Evolutionary conservation across 331 rosid species (phyloP).

Genomic region (Acacia pycnantha): DNA sequence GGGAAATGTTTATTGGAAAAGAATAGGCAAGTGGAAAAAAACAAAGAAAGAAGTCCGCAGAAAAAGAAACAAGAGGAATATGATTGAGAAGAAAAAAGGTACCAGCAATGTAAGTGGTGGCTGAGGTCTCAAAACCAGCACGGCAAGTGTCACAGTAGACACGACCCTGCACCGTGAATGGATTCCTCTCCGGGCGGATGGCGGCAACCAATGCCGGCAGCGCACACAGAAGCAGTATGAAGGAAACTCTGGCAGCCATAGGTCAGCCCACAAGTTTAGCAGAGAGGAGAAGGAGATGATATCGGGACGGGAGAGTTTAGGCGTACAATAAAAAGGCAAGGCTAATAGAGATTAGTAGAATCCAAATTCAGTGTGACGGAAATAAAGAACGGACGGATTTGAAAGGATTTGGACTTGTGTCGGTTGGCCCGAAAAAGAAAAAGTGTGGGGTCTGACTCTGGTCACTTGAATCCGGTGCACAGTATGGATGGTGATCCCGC

Average conservation of each 20-base stretch:
- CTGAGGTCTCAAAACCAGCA: constrained; percentile 84
- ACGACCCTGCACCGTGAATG: constrained; percentile 56
- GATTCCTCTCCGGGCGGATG: constrained; percentile 58
- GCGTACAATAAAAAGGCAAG: constrained; percentile 18
- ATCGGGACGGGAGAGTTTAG: neutral
- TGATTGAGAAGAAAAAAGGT: neutral
- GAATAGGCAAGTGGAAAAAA: neutral
- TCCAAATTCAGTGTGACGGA: neutral
- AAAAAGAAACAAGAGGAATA: neutral
- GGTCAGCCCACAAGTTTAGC: neutral
- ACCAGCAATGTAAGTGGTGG: constrained; percentile 73
- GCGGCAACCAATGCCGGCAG: constrained; percentile 71
- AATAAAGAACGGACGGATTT: neutral
- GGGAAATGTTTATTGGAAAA: neutral
- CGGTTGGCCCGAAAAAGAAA: neutral
- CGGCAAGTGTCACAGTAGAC: constrained; percentile 86
- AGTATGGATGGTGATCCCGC: neutral
- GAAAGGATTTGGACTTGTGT: neutral
- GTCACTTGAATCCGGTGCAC: neutral
- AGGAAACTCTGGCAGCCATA: constrained; percentile 39
- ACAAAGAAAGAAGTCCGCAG: neutral
- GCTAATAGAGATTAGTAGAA: neutral
- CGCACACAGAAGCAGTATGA: constrained; percentile 36
- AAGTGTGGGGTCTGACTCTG: constrained; percentile 23
- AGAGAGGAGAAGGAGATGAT: neutral